Conservation (phyloP, 1,284 basidiomycete genomes). For the Marasmius tenuissimus region DNA sequence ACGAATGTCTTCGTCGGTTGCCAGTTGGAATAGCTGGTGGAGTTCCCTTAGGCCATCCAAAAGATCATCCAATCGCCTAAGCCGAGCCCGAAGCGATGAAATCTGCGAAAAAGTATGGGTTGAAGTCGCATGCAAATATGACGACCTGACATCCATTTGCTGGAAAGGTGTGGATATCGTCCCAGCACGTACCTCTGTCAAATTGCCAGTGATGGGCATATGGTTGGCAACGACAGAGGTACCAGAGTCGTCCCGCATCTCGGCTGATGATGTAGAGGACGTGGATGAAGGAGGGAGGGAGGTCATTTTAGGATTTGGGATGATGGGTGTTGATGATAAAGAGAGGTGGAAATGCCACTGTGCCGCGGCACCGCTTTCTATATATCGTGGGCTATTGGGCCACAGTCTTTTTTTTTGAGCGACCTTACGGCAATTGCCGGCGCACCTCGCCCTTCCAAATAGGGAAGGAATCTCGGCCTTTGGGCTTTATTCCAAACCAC, state of each 20-base stretch:
- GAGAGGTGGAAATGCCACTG: neutral
- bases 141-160: neutral
- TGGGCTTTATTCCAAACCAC: neutral
- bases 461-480: neutral
- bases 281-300: neutral
- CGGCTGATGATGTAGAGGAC: neutral
- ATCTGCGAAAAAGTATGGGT: neutral
- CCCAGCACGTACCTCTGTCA: neutral
- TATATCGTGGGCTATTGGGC: neutral
- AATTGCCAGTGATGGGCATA: neutral
- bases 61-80: conserved; percentile 9
- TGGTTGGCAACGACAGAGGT: neutral
- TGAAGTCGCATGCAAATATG: neutral
- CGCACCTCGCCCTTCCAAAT: neutral
- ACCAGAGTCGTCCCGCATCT: neutral
- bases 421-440: neutral
- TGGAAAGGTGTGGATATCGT: no score
- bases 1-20: conserved; percentile 4
- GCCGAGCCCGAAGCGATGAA: conserved; percentile 7
- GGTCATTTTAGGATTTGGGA: neutral
- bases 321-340: conserved; percentile 1
- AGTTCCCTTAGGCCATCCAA: conserved; percentile 6
- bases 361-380: conserved; percentile 1
- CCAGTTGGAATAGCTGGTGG: conserved; percentile 7
- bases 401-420: neutral